These are phyloP conservation scores for Yamadazyma insecticola DNA, from an alignment of 805 yeast genomes.

Conservation along the genomic window DNA sequence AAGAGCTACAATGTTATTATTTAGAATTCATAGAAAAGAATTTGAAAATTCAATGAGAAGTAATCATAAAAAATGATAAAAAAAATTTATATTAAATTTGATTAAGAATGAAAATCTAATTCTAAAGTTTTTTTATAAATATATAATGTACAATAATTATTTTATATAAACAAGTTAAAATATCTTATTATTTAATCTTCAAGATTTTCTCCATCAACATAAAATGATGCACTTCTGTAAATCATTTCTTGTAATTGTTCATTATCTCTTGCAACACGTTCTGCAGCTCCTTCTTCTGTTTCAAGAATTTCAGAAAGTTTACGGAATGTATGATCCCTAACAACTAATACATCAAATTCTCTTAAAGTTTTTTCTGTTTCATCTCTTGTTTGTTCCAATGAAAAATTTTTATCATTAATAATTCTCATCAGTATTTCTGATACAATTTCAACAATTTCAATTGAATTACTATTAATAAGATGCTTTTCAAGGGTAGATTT, in stretches of 20 bases:
- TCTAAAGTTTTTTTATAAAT: too few relatives aligned
- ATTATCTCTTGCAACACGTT: conserved; percentile 13
- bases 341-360: conserved; percentile 6
- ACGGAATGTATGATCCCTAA: conserved; percentile 8
- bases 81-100: neutral
- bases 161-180: neutral
- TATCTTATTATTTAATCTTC: conserved; percentile 19
- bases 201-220: conserved; percentile 30
- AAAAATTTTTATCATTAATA: conserved; percentile 14
- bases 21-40: conserved; percentile 54
- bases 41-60: conserved; percentile 41
- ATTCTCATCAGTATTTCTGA: conserved; percentile 22
- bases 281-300: conserved; percentile 11
- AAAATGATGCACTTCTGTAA: conserved; percentile 32
- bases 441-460: conserved; percentile 22
- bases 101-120: neutral
- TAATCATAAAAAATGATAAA: neutral
- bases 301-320: conserved; percentile 7
- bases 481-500: conserved; percentile 21
- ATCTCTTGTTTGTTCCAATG: conserved; percentile 9
- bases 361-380: conserved; percentile 16
- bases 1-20: conserved; percentile 79
- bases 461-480: conserved; percentile 22
- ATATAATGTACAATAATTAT: too few relatives aligned
- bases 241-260: conserved; percentile 27